A percentile compares a stretch with the other conserved stretches of the same genome.
phyloP scores from a whole-genome alignment of 306 rosid genomes.

The Fragaria nilgerrensis region DNA sequence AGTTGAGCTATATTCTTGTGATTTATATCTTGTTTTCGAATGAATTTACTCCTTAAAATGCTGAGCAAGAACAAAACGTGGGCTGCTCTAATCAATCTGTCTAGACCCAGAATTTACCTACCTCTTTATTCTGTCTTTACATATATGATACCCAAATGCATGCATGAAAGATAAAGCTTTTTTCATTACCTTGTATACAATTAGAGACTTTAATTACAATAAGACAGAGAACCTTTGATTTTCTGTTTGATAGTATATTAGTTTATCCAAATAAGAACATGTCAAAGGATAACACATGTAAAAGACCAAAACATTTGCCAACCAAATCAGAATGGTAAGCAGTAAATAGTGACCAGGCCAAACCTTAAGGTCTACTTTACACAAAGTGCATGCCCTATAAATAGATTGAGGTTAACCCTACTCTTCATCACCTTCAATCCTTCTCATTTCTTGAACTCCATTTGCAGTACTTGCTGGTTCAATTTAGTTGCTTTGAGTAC shows the following conservation, averaged over 20 bases:
- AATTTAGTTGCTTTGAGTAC: background rate
- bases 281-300: background rate
- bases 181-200: background rate
- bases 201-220: background rate
- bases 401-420: background rate
- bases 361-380: background rate
- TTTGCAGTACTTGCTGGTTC: background rate
- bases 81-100: background rate
- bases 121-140: background rate
- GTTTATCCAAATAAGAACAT: background rate
- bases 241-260: background rate
- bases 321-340: background rate
- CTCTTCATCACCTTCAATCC: background rate
- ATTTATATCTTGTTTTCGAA: background rate
- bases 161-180: background rate
- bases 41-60: background rate
- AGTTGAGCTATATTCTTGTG: background rate
- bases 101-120: background rate
- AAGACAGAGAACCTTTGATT: background rate
- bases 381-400: conserved; percentile 2
- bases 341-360: background rate
- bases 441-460: background rate
- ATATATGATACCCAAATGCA: background rate
- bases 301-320: background rate
- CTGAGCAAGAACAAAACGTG: background rate